Percentiles rank a stretch among this genome's conserved stretches.
phyloP scores from a whole-genome alignment of 139 green algal species.

The Zygnema circumcarinatum region DNA sequence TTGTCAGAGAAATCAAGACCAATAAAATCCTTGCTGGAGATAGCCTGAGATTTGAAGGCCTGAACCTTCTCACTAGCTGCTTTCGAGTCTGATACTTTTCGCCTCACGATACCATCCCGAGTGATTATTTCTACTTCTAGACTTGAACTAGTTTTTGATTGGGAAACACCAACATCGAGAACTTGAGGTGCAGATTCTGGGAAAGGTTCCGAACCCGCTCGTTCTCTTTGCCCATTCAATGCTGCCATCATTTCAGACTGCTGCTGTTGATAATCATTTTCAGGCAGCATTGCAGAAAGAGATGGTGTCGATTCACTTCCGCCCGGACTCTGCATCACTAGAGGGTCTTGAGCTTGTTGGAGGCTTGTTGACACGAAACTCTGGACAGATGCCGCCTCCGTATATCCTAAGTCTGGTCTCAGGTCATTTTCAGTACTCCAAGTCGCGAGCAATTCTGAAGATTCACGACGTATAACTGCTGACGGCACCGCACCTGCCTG shows the following conservation, averaged over 20 bases:
- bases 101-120: slow-evolving; percentile 39
- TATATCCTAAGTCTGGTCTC: background rate
- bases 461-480: too few relatives aligned
- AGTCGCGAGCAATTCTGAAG: too few relatives aligned
- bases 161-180: background rate
- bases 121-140: slow-evolving; percentile 47
- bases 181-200: background rate
- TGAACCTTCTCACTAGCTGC: background rate
- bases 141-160: background rate
- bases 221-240: background rate
- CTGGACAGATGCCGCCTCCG: too few relatives aligned
- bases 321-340: background rate
- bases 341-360: background rate
- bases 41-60: background rate
- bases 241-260: background rate
- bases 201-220: background rate
- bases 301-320: too few relatives aligned
- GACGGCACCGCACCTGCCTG: background rate
- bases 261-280: slow-evolving; percentile 15
- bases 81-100: background rate
- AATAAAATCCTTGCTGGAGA: slow-evolving; percentile 33
- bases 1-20: slow-evolving; percentile 37
- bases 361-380: too few relatives aligned
- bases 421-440: background rate
- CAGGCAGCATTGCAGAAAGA: background rate